These are phyloP conservation scores for Rhizopogon vulgaris DNA, from an alignment of 768 basidiomycete genomes.

Conservation along the genomic window DNA sequence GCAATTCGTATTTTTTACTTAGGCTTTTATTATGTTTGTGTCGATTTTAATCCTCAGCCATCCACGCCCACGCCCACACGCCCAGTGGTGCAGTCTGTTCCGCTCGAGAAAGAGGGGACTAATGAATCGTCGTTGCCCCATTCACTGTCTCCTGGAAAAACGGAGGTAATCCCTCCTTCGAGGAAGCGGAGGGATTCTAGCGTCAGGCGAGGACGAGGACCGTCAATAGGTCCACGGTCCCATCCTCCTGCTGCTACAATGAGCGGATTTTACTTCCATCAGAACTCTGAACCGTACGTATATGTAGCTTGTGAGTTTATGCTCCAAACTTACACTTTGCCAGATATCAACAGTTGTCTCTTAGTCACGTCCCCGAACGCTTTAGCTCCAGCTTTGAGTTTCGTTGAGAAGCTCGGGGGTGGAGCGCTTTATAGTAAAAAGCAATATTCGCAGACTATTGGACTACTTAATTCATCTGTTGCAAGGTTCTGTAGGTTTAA, in stretches of 20 bases:
- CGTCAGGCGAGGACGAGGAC: conserved; percentile 38
- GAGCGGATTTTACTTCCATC: conserved; percentile 91
- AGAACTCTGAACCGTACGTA: conserved; percentile 84
- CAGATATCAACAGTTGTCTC: conserved; percentile 86
- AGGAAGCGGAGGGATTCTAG: conserved; percentile 41
- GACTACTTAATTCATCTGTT: background rate
- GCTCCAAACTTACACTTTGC: conserved; percentile 4
- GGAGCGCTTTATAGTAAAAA: background rate
- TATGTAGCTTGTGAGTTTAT: conserved; percentile 13
- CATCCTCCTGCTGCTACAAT: conserved; percentile 59
- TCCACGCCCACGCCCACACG: conserved; percentile 28
- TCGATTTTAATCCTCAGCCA: conserved; percentile 77
- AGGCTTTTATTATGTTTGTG: conserved; percentile 95
- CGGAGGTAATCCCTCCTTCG: conserved; percentile 31
- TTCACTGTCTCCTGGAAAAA: conserved; percentile 28
- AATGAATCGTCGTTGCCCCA: conserved; percentile 22
- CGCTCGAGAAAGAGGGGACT: conserved; percentile 24
- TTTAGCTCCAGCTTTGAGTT: conserved; percentile 82
- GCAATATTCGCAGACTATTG: conserved; percentile 5
- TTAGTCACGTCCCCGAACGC: conserved; percentile 70
- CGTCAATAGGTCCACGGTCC: conserved; percentile 42
- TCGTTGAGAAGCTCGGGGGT: conserved; percentile 41
- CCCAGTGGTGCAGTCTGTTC: conserved; percentile 29
- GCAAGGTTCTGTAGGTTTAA: background rate
- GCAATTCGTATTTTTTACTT: conserved; percentile 6